These are phyloP conservation scores for Castanospermum australe DNA, from an alignment of 306 rosid genomes.

Conservation along the genomic window DNA sequence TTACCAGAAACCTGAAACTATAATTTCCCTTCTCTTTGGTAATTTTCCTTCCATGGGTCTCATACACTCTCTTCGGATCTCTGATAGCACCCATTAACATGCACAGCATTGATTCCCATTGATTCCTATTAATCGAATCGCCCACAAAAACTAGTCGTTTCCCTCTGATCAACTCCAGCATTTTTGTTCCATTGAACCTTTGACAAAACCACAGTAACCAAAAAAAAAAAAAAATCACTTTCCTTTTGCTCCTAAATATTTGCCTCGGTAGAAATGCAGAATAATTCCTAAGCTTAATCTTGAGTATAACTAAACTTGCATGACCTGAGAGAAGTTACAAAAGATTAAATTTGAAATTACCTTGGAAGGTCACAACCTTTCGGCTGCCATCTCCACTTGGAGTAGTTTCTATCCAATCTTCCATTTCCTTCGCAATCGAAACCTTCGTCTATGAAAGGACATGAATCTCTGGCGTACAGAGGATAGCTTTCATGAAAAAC, in stretches of 20 bases:
- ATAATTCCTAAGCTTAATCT: neutral
- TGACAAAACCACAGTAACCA: conserved; percentile 20
- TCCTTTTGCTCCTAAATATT: neutral
- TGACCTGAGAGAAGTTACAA: neutral
- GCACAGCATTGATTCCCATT: conserved; percentile 96
- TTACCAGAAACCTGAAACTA: conserved; percentile 90
- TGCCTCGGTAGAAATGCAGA: neutral
- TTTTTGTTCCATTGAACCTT: conserved; percentile 87
- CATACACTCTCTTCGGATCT: conserved; percentile 79
- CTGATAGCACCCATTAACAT: conserved; percentile 67
- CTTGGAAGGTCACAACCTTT: conserved; percentile 66
- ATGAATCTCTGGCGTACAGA: conserved; percentile 59
- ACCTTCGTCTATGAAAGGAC: conserved; percentile 91
- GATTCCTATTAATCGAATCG: conserved; percentile 91
- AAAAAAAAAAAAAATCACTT: neutral
- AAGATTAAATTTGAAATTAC: conserved; percentile 32
- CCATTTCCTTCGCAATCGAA: conserved; percentile 88
- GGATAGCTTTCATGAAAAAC: conserved; percentile 78
- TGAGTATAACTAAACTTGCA: conserved; percentile 1
- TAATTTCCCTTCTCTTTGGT: conserved; percentile 79
- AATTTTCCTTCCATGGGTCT: conserved; percentile 76
- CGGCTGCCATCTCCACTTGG: conserved; percentile 88
- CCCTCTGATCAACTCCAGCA: conserved; percentile 87
- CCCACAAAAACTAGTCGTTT: conserved; percentile 95
- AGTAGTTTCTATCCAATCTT: conserved; percentile 68